These are phyloP conservation scores for Pinus taeda DNA, from an alignment of 75 land plant species.

Conservation along the genomic window DNA sequence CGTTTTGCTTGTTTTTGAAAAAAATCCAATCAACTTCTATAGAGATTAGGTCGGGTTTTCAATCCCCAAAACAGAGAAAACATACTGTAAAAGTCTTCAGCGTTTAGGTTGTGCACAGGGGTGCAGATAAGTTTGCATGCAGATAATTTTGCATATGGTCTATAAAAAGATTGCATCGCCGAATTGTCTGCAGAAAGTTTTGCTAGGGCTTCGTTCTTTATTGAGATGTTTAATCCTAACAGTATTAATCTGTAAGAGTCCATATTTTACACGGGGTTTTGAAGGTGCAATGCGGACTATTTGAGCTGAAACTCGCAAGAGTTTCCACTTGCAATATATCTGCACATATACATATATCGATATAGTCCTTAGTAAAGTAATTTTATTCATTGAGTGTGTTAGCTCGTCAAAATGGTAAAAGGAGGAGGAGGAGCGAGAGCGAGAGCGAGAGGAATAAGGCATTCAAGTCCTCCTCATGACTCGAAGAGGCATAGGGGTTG, in stretches of 20 bases:
- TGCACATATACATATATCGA: background rate
- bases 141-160: no score
- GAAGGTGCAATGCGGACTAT: slow-evolving; percentile 3
- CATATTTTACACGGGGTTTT: background rate
- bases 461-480: slow-evolving; percentile 2
- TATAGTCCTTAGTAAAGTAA: no score
- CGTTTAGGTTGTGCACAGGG: no score
- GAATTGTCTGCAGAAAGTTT: background rate
- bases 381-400: no score
- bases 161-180: background rate
- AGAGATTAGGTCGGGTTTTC: no score
- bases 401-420: no score
- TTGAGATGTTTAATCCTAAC: background rate
- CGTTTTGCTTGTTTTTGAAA: no score
- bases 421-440: no score
- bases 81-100: no score
- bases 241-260: background rate
- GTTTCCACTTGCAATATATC: background rate
- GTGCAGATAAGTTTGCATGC: no score
- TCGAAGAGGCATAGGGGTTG: background rate
- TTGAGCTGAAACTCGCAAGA: background rate
- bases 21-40: no score
- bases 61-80: no score
- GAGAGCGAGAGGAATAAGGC: background rate
- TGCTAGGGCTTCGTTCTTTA: background rate